Evolutionary conservation across 108 stramenopile genomes (phyloP), one percentile per base, ranked within the genome.

Genomic region (Aureococcus anophagefferens): DNA sequence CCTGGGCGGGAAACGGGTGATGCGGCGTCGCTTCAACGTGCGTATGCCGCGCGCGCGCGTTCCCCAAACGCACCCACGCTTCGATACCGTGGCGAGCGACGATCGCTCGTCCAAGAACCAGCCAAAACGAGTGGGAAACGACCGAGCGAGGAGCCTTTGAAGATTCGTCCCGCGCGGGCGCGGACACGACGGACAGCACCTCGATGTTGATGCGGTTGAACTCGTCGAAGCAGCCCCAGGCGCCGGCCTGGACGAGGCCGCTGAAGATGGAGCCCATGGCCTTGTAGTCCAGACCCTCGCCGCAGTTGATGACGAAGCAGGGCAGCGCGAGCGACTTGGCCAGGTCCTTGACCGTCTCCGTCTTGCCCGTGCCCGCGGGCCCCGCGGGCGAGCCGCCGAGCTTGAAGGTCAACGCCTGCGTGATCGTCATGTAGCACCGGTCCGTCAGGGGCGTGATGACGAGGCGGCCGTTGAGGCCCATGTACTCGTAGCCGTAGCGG

Each of bases 191-290:
- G 35, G 83, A 84, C n/a, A 88, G 77, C 35, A 88, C 88, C 75
- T 88, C 88, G 45, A 88, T 87, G 70, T 88, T 88, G 86, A 88
- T 88, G 64, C 88, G 88, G 77, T 88, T 88, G 70, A 88, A 88
- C 82, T 88, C 88, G 72, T 88, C 88, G 65, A 88, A 88, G 85
- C 88, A 88, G 31, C 88, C 88, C 88, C 88, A 88, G 44, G 86
- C 86, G 30, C 88, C 88, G 34, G 75, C 83, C 76, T 88, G 86
- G 33, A 81, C 79, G 30, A 83, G 77, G 32, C 80, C 81, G 37
- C 46, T 74, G 66, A 84, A 84, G 64, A 71, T 79, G 62, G 35
- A 9, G 16, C 70, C 80, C 82, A 84, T 79, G 18, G 81, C 84
- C 80, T 86, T 87, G 79, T 86, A 88, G 74, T 88, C 88, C 15